phyloP scores from a whole-genome alignment of 1,284 basidiomycete genomes.

The Cystobasidium sp. region DNA sequence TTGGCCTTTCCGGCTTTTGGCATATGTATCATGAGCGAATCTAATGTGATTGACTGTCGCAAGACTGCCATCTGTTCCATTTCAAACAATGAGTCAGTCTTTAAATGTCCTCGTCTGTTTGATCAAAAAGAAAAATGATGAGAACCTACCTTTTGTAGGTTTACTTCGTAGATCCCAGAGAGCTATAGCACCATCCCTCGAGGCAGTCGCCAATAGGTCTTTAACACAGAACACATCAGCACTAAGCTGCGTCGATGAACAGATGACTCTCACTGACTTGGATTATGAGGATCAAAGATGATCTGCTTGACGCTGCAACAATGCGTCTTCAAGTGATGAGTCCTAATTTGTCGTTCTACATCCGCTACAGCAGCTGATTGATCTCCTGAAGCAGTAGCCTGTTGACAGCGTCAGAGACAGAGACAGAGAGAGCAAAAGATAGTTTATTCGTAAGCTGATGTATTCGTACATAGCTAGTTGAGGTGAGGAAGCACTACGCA shows the following conservation, averaged over 20 bases:
- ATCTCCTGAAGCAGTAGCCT: constrained; percentile 53
- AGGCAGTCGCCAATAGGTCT: constrained; percentile 52
- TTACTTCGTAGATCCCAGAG: constrained; percentile 52
- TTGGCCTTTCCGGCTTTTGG: constrained; percentile 25
- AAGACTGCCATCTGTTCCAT: constrained; percentile 16
- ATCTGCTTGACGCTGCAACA: constrained; percentile 51
- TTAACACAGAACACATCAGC: not conserved
- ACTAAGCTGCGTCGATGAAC: not conserved
- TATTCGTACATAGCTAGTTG: too few species aligned
- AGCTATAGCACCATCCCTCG: constrained; percentile 51
- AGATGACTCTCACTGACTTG: constrained; percentile 37
- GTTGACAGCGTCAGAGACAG: not conserved
- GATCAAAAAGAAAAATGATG: not conserved
- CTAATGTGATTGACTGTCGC: constrained; percentile 39
- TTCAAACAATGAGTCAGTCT: not conserved
- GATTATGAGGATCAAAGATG: constrained; percentile 50
- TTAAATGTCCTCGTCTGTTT: not conserved
- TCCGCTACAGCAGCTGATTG: constrained; percentile 50
- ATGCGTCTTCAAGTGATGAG: constrained; percentile 49
- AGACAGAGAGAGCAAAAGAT: not conserved
- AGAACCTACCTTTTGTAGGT: constrained; percentile 28
- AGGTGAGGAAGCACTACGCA: constrained; percentile 29
- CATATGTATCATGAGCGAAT: constrained; percentile 35
- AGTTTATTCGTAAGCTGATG: not conserved
- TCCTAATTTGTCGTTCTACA: constrained; percentile 43